phyloP scores from a whole-genome alignment of 2,329 filamentous ascomycete species.

The Arachnomyces sp. region DNA sequence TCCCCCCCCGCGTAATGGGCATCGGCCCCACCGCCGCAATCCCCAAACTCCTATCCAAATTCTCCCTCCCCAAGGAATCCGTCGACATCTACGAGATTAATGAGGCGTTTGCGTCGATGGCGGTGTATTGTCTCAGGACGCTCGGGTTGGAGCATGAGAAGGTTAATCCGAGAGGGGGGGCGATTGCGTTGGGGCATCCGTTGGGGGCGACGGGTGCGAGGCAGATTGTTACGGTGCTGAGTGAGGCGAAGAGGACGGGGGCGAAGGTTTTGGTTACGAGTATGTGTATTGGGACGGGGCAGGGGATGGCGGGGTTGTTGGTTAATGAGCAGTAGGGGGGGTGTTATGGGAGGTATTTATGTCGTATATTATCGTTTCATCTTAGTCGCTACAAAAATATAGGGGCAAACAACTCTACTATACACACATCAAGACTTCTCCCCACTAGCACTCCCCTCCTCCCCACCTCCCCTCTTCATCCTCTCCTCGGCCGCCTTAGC shows the following conservation, averaged over 20 bases:
- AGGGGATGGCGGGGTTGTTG: slow-evolving; percentile 59
- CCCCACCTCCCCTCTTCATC: slow-evolving; percentile 41
- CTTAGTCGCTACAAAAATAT: background rate
- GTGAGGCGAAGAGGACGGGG: slow-evolving; percentile 72
- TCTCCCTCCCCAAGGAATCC: slow-evolving; percentile 69
- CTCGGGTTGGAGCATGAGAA: slow-evolving; percentile 53
- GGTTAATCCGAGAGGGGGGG: slow-evolving; percentile 90
- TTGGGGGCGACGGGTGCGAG: slow-evolving; percentile 81
- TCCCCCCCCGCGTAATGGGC: slow-evolving; percentile 93
- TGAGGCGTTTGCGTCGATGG: slow-evolving; percentile 97
- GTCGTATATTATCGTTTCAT: background rate
- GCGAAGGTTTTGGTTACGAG: slow-evolving; percentile 87
- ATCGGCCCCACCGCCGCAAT: slow-evolving; percentile 57
- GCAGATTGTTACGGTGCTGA: slow-evolving; percentile 85
- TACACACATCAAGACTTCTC: background rate
- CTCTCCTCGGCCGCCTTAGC: slow-evolving; percentile 66
- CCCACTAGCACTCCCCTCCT: slow-evolving; percentile 18
- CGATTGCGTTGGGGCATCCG: slow-evolving; percentile 86
- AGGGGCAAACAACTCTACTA: no score
- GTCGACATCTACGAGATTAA: slow-evolving; percentile 90
- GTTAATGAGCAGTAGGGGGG: slow-evolving; percentile 59
- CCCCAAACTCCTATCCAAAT: slow-evolving; percentile 74
- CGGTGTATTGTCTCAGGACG: slow-evolving; percentile 81
- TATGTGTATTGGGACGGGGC: slow-evolving; percentile 70
- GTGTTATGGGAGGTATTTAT: slow-evolving; percentile 4